A percentile compares a stretch with the other conserved stretches of the same genome.
Evolutionary conservation across 2,329 filamentous ascomycete species (phyloP).

Genomic region (Penicillium sp.): DNA sequence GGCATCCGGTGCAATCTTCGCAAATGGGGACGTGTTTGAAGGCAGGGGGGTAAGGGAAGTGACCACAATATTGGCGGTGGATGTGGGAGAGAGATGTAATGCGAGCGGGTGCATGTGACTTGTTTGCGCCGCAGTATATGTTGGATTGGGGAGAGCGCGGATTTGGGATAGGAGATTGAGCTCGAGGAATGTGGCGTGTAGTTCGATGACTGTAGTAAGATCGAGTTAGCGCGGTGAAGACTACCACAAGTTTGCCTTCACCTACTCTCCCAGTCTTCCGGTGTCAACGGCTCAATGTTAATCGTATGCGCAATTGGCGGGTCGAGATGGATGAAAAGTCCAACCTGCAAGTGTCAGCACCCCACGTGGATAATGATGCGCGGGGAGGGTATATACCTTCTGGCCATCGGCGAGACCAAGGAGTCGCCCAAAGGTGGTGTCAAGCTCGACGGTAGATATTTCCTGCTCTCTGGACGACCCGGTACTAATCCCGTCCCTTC

Average conservation of each 20-base stretch:
- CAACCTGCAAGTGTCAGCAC: constrained; percentile 50
- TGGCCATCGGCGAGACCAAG: constrained; percentile 79
- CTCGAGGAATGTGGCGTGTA: constrained; percentile 94
- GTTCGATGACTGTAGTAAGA: constrained; percentile 70
- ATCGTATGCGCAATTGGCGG: constrained; percentile 90
- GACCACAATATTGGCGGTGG: constrained; percentile 87
- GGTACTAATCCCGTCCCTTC: constrained; percentile 69
- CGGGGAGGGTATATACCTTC: constrained; percentile 58
- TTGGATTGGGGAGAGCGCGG: constrained; percentile 85
- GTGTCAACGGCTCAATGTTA: constrained; percentile 92
- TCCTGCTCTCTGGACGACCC: constrained; percentile 73
- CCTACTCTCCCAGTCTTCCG: constrained; percentile 91
- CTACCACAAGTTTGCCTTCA: constrained; percentile 3
- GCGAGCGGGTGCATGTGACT: constrained; percentile 76
- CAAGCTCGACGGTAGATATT: constrained; percentile 76
- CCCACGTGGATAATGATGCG: constrained; percentile 33
- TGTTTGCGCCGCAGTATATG: constrained; percentile 57
- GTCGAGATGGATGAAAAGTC: constrained; percentile 75
- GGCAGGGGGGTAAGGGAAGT: constrained; percentile 78
- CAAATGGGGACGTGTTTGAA: constrained; percentile 71
- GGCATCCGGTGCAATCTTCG: constrained; percentile 89
- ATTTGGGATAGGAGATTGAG: constrained; percentile 92
- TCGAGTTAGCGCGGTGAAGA: constrained; percentile 9
- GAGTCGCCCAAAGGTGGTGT: constrained; percentile 77
- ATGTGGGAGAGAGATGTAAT: constrained; percentile 90